Percentiles rank a stretch among this genome's conserved stretches.
Conservation (phyloP, 306 rosid genomes). For the Purshia tridentata region DNA sequence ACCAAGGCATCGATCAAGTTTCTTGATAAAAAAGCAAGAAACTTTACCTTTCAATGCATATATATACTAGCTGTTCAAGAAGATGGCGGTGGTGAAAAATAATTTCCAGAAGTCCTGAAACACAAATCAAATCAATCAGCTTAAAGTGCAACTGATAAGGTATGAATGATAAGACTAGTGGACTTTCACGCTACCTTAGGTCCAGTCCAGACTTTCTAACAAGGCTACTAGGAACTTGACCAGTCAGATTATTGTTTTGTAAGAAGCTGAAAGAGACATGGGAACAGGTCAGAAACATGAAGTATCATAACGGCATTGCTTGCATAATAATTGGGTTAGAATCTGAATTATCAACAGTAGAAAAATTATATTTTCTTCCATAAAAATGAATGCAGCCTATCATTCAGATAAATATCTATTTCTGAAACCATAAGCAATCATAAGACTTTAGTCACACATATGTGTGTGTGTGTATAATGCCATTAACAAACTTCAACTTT, state of each 20-base stretch:
- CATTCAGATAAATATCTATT: not conserved
- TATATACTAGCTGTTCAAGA: constrained; percentile 37
- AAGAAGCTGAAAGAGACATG: constrained; percentile 57
- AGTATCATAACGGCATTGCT: not conserved
- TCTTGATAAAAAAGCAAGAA: constrained; percentile 21
- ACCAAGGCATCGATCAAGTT: constrained; percentile 10
- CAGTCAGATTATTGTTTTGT: constrained; percentile 83
- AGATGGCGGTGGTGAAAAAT: constrained; percentile 49
- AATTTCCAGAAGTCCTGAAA: constrained; percentile 72
- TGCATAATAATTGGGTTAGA: not conserved
- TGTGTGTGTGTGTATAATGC: too few species aligned
- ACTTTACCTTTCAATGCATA: constrained; percentile 19
- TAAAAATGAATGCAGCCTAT: not conserved
- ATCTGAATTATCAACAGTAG: not conserved
- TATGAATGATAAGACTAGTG: constrained; percentile 9
- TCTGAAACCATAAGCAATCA: constrained; percentile 6
- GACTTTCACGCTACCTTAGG: constrained; percentile 47
- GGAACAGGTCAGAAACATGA: constrained; percentile 25
- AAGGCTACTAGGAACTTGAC: constrained; percentile 74
- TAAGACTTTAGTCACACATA: not conserved
- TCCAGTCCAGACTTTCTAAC: constrained; percentile 50
- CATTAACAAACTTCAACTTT: too few species aligned
- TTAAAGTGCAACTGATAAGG: constrained; percentile 11
- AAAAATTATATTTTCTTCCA: not conserved
- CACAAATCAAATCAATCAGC: constrained; percentile 35